Evolutionary conservation across 768 basidiomycete genomes (phyloP).

Genomic region (Asterophora lycoperdoides): DNA sequence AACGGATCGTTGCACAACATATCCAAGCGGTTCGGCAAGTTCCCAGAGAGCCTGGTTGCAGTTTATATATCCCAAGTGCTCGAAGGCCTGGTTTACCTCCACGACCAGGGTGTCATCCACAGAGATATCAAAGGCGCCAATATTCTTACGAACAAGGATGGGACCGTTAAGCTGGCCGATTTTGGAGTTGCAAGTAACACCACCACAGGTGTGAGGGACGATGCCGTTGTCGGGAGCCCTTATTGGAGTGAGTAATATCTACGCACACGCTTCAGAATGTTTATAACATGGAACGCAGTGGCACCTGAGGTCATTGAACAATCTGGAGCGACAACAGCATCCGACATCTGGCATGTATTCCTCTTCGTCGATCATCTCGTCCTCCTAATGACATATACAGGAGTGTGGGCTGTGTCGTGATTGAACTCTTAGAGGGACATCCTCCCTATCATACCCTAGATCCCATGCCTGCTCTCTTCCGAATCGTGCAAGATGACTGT

Average conservation of each 20-base stretch:
- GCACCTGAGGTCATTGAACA: slow-evolving; percentile 99
- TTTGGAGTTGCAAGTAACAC: slow-evolving; percentile 91
- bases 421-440: slow-evolving; percentile 86
- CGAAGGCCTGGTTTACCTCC: slow-evolving; percentile 92
- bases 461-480: slow-evolving; percentile 97
- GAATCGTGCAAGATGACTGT: slow-evolving; percentile 97
- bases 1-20: slow-evolving; percentile 96
- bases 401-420: slow-evolving; percentile 97
- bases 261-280: neutral
- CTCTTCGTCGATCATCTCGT: neutral
- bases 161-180: slow-evolving; percentile 97
- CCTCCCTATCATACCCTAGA: slow-evolving; percentile 95
- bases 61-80: slow-evolving; percentile 97
- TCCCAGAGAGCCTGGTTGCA: slow-evolving; percentile 93
- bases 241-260: slow-evolving; percentile 82
- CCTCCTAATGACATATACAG: slow-evolving; percentile 19
- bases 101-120: slow-evolving; percentile 99
- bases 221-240: slow-evolving; percentile 93
- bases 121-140: slow-evolving; percentile 99
- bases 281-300: slow-evolving; percentile 48
- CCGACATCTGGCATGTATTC: slow-evolving; percentile 73
- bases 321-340: slow-evolving; percentile 92
- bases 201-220: slow-evolving; percentile 71
- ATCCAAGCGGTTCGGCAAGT: slow-evolving; percentile 96
- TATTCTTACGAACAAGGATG: slow-evolving; percentile 98